Base-by-base conservation (phyloP, 192 early-diverging fungal genomes). In the Helicostylum pulchrum region DNA sequence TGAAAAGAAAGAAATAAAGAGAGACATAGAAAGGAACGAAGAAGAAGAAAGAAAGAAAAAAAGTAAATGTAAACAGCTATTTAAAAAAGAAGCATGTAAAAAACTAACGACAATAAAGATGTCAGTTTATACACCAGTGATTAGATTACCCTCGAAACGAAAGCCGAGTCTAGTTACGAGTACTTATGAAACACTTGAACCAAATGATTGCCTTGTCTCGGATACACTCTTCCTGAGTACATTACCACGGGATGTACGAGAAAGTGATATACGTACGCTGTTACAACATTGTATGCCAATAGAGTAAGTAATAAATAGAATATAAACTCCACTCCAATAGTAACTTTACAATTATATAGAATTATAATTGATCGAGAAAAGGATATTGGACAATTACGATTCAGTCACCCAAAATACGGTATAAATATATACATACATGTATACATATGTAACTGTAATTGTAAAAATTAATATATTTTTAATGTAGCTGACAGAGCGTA, bases 401-500 rank as follows among this genome's bases (percentile, higher is more conserved):
- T 70, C 23, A 49, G 45, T 23, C 42, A 51, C 48, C 26, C 53
- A 42, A 56, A 46, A 44, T 30, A 45, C 26, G 67, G 67, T n/a
- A n/a, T n/a, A n/a, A n/a, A n/a, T n/a, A n/a, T n/a, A n/a, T n/a
- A n/a, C n/a, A n/a, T n/a, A n/a, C n/a, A n/a, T n/a, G n/a, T n/a
- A n/a, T n/a, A n/a, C n/a, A n/a, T n/a, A n/a, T n/a, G n/a, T n/a
- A n/a, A n/a, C n/a, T n/a, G n/a, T n/a, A n/a, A n/a, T n/a, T n/a
- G n/a, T 10, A 46, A 2, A 46, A 8, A 15, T 46, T 15, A 46
- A 46, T n/a, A 46, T 15, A 46, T 10, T 5, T 39, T 39, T 39
- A 9, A 61, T 36, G 20, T 70, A 70, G 67, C 67, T 31, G 67
- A 70, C 23, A 70, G 58, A 47, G 78, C 73, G 11, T 80, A 70